phyloP scores from a whole-genome alignment of 2,329 filamentous ascomycete species.

The Onygenales sp. region DNA sequence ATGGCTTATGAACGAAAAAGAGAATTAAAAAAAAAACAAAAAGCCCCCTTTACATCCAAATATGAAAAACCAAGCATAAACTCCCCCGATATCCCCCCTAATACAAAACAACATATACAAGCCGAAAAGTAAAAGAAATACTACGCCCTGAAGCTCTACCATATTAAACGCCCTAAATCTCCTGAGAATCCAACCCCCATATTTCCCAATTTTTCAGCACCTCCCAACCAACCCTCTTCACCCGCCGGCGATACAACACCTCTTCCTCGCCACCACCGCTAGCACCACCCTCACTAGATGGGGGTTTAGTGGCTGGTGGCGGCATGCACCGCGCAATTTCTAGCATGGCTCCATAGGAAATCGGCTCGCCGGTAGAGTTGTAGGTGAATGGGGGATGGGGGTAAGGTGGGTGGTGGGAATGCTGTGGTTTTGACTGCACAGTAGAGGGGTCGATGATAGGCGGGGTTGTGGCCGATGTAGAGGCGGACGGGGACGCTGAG shows the following conservation, averaged over 20 bases:
- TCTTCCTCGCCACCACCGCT: slow-evolving; percentile 13
- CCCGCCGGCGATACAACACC: slow-evolving; percentile 21
- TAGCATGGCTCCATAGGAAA: slow-evolving; percentile 5
- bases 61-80: too few relatives aligned
- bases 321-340: slow-evolving; percentile 4
- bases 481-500: not conserved
- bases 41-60: too few relatives aligned
- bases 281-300: too few relatives aligned
- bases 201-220: slow-evolving; percentile 34
- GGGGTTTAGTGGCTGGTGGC: too few relatives aligned
- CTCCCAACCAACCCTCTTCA: slow-evolving; percentile 31
- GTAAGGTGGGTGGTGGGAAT: not conserved
- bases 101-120: not conserved
- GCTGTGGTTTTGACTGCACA: not conserved
- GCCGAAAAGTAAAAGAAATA: too few relatives aligned
- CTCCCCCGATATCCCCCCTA: too few relatives aligned
- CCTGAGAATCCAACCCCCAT: slow-evolving; percentile 33
- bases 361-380: not conserved
- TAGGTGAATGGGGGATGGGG: not conserved
- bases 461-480: not conserved
- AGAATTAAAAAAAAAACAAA: too few relatives aligned
- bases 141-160: not conserved
- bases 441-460: not conserved
- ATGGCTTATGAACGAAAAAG: too few relatives aligned
- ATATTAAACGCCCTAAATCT: slow-evolving; percentile 16